phyloP scores from a whole-genome alignment of 257 asterid species.

The Anisodus acutangulus region DNA sequence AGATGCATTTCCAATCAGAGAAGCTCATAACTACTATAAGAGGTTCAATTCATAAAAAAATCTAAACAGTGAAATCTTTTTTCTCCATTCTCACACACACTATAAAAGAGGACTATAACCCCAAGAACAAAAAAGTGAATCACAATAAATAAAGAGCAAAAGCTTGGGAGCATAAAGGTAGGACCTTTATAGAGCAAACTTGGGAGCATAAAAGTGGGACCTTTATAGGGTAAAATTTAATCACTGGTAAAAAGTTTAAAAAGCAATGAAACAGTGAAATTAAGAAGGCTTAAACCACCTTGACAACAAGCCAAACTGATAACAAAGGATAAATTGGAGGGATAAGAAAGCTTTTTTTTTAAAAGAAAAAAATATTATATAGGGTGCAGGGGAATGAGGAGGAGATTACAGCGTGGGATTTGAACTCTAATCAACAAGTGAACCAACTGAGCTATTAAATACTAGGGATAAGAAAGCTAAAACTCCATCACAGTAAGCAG shows the following conservation, averaged over 20 bases:
- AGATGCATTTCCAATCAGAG: neutral
- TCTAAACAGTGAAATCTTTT: neutral
- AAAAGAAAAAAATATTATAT: too few relatives aligned
- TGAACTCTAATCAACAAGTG: too few relatives aligned
- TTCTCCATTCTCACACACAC: neutral
- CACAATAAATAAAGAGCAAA: neutral
- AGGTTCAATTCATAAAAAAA: neutral
- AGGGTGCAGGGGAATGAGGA: too few relatives aligned
- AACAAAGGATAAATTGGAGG: neutral
- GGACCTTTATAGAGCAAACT: conserved; percentile 12
- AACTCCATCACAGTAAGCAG: neutral
- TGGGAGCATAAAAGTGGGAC: neutral
- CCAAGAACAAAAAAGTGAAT: conserved; percentile 13
- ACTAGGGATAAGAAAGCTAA: neutral
- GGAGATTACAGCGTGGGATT: too few relatives aligned
- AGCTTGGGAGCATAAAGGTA: neutral
- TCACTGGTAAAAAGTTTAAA: neutral
- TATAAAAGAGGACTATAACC: neutral
- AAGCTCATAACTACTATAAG: conserved; percentile 1
- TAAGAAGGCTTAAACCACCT: conserved; percentile 8
- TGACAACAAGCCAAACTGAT: neutral
- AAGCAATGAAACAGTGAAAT: conserved; percentile 7
- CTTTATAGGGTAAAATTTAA: conserved; percentile 2
- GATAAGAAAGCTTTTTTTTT: neutral
- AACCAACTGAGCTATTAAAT: neutral